Evolutionary conservation across 306 rosid species (phyloP).

Genomic region (Morella rubra): DNA sequence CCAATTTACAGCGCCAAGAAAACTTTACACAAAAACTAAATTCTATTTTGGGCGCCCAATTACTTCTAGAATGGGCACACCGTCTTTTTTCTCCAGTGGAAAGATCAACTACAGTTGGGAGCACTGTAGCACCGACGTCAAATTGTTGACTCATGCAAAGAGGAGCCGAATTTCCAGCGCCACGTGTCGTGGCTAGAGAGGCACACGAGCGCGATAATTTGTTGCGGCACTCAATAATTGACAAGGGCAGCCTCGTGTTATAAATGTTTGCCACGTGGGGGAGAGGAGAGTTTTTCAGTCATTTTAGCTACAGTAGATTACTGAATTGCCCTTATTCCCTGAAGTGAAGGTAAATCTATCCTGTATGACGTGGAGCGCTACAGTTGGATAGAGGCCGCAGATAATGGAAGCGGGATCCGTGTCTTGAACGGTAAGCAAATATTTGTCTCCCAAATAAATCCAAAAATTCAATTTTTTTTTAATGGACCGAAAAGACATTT

Average conservation of each 20-base stretch:
- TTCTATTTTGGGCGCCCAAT: neutral
- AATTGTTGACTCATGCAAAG: neutral
- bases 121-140: neutral
- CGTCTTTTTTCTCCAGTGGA: no score
- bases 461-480: neutral
- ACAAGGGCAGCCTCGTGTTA: neutral
- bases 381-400: slow-evolving; percentile 9
- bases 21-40: neutral
- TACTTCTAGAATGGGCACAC: no score
- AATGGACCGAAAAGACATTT: neutral
- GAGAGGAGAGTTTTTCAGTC: neutral
- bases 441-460: neutral
- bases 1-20: neutral
- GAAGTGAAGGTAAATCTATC: slow-evolving; percentile 29
- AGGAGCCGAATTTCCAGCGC: neutral
- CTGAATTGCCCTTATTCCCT: slow-evolving; percentile 25
- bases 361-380: slow-evolving; percentile 27
- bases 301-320: neutral
- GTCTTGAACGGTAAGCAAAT: slow-evolving; percentile 33
- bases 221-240: slow-evolving; percentile 7
- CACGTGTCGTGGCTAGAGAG: neutral
- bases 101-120: neutral
- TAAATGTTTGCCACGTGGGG: slow-evolving; percentile 20
- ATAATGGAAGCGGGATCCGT: slow-evolving; percentile 9
- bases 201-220: neutral